phyloP scores from a whole-genome alignment of 2,329 filamentous ascomycete species.

The Colletotrichum chrysophilum region DNA sequence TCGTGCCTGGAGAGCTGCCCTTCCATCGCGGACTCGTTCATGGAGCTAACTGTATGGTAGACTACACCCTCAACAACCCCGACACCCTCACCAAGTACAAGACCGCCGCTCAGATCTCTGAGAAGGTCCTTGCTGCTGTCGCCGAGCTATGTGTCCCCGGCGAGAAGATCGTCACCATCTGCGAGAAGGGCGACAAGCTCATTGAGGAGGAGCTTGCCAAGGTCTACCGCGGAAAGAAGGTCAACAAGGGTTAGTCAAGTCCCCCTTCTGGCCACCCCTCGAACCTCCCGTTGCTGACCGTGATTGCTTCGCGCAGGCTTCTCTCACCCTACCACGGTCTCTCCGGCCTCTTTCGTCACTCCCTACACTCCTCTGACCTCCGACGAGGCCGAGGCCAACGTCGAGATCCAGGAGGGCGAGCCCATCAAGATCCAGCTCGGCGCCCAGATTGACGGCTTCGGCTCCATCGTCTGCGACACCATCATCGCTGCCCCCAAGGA shows the following conservation, averaged over 20 bases:
- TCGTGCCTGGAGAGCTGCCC: not conserved
- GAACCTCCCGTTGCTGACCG: constrained; percentile 4
- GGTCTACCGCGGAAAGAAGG: constrained; percentile 99
- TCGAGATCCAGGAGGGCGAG: constrained; percentile 83
- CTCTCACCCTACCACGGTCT: constrained; percentile 93
- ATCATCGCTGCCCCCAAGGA: constrained; percentile 73
- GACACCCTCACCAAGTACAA: constrained; percentile 99
- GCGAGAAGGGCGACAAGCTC: constrained; percentile 93
- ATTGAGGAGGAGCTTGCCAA: constrained; percentile 92
- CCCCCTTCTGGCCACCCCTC: constrained; percentile 1
- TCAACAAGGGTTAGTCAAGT: constrained; percentile 75
- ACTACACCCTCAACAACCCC: constrained; percentile 89
- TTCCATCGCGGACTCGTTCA: not conserved
- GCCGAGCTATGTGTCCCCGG: constrained; percentile 76
- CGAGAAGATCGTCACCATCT: constrained; percentile 92
- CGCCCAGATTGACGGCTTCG: constrained; percentile 97
- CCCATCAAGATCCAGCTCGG: constrained; percentile 98
- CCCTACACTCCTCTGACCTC: constrained; percentile 93
- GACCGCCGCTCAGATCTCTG: constrained; percentile 91
- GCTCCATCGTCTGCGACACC: constrained; percentile 94
- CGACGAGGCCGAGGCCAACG: constrained; percentile 83
- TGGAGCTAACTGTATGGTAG: constrained; percentile 45
- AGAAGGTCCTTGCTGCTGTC: constrained; percentile 92
- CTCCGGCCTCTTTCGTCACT: constrained; percentile 91
- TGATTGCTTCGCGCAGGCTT: constrained; percentile 63